Evolutionary conservation across 768 basidiomycete genomes (phyloP).

Genomic region (Tephrocybe sp.): DNA sequence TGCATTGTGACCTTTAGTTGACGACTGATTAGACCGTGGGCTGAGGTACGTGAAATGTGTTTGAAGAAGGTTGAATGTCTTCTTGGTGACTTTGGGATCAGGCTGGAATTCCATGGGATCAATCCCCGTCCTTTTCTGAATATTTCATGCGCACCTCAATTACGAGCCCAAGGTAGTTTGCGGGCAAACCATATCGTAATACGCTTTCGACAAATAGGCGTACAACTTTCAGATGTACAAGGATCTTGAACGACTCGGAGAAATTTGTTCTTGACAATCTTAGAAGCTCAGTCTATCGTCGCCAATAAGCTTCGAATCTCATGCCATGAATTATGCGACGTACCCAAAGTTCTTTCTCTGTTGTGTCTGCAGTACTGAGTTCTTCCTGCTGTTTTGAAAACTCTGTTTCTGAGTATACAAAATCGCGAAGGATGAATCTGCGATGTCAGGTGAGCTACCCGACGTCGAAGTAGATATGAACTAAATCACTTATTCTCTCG

Average conservation of each 20-base stretch:
- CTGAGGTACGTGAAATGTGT: conserved; percentile 79
- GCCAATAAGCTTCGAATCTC: conserved; percentile 3
- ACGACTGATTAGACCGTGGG: conserved; percentile 57
- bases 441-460: not conserved
- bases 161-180: conserved; percentile 79
- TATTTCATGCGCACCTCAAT: conserved; percentile 57
- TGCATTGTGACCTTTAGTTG: conserved; percentile 34
- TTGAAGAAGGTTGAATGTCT: conserved; percentile 70
- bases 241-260: conserved; percentile 91
- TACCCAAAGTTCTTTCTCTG: conserved; percentile 98
- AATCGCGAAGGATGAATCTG: conserved; percentile 95
- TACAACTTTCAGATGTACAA: conserved; percentile 90
- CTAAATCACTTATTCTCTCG: conserved; percentile 84
- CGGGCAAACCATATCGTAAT: conserved; percentile 91
- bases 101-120: conserved; percentile 47
- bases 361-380: conserved; percentile 70
- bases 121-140: not conserved
- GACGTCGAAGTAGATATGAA: not conserved
- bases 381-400: conserved; percentile 80
- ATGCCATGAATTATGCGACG: conserved; percentile 21
- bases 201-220: conserved; percentile 94
- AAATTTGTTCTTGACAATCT: conserved; percentile 92
- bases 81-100: conserved; percentile 80
- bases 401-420: conserved; percentile 81
- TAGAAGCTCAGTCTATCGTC: conserved; percentile 79